phyloP scores from a whole-genome alignment of 768 basidiomycete genomes.

The Phylloporus arenicola region DNA sequence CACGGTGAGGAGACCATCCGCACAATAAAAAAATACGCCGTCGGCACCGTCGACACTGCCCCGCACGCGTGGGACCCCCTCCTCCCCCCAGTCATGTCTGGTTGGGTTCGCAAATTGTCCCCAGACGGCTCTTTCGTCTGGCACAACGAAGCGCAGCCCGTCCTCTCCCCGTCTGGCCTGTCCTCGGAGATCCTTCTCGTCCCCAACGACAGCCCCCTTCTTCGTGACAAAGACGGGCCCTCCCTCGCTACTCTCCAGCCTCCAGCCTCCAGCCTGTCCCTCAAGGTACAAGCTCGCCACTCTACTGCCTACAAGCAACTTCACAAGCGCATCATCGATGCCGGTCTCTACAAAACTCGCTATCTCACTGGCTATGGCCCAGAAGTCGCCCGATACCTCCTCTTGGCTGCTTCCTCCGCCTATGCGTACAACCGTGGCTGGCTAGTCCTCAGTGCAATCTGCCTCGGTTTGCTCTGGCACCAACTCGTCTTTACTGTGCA shows the following conservation, averaged over 20 bases:
- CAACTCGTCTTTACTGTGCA: constrained; percentile 90
- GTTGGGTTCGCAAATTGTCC: constrained; percentile 64
- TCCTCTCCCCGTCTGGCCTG: constrained; percentile 30
- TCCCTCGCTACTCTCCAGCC: constrained; percentile 45
- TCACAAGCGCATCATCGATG: constrained; percentile 64
- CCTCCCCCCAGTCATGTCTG: constrained; percentile 79
- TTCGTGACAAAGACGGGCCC: constrained; percentile 32
- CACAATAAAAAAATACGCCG: constrained; percentile 44
- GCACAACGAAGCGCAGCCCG: constrained; percentile 56
- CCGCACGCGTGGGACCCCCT: constrained; percentile 63
- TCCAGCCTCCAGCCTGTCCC: constrained; percentile 49
- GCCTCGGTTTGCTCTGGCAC: constrained; percentile 89
- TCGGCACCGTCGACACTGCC: constrained; percentile 62
- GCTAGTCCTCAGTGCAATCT: constrained; percentile 70
- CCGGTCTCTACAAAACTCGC: constrained; percentile 81
- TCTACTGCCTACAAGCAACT: constrained; percentile 77
- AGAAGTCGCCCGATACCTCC: constrained; percentile 72
- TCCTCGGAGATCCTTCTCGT: constrained; percentile 63
- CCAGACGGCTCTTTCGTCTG: constrained; percentile 44
- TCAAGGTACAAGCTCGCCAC: constrained; percentile 56
- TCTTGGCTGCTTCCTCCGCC: constrained; percentile 56
- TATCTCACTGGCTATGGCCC: constrained; percentile 87
- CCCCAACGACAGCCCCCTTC: constrained; percentile 31
- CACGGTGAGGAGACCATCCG: constrained; percentile 47
- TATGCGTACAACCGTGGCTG: constrained; percentile 59